Conservation (phyloP, 2,329 filamentous ascomycete genomes). For the Xylariales sp. region DNA sequence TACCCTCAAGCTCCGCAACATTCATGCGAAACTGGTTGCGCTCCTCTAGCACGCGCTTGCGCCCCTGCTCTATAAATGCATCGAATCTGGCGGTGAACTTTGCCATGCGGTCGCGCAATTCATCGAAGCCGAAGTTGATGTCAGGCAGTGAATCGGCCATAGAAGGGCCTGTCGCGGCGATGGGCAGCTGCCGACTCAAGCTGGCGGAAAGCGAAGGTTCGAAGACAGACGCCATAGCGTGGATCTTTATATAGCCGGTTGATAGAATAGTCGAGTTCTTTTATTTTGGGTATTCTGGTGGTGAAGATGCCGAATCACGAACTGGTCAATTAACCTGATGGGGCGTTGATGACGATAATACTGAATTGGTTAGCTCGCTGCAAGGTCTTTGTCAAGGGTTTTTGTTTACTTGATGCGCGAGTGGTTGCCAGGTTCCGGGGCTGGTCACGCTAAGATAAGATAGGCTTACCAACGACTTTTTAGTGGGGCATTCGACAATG, state of each 20-base stretch:
- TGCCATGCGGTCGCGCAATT: constrained; percentile 90
- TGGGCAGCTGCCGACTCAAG: constrained; percentile 50
- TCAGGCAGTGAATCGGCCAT: constrained; percentile 77
- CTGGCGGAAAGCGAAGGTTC: constrained; percentile 66
- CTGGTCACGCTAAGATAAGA: constrained; percentile 13
- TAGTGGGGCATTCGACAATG: constrained; percentile 3
- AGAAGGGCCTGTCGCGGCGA: constrained; percentile 56
- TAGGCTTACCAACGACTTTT: constrained; percentile 5
- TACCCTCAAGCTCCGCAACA: constrained; percentile 85
- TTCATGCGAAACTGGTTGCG: constrained; percentile 91
- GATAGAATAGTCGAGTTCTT: too few relatives aligned
- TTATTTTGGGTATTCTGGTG: too few relatives aligned
- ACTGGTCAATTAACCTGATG: too few relatives aligned
- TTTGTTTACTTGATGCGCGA: constrained; percentile 7
- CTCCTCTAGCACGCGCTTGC: constrained; percentile 87
- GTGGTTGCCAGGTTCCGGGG: constrained; percentile 2
- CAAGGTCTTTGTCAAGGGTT: background rate
- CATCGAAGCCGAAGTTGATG: constrained; percentile 94
- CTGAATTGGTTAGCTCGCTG: too few relatives aligned
- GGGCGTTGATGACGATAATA: too few relatives aligned
- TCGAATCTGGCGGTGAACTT: constrained; percentile 90
- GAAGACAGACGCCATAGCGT: constrained; percentile 55
- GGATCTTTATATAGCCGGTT: too few relatives aligned
- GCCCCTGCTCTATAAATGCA: constrained; percentile 85
- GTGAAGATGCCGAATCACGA: too few relatives aligned